Evolutionary conservation across 1,139 yeast genomes (phyloP), one percentile per base, ranked within the genome.

Genomic region (Blastobotrys serpentis): DNA sequence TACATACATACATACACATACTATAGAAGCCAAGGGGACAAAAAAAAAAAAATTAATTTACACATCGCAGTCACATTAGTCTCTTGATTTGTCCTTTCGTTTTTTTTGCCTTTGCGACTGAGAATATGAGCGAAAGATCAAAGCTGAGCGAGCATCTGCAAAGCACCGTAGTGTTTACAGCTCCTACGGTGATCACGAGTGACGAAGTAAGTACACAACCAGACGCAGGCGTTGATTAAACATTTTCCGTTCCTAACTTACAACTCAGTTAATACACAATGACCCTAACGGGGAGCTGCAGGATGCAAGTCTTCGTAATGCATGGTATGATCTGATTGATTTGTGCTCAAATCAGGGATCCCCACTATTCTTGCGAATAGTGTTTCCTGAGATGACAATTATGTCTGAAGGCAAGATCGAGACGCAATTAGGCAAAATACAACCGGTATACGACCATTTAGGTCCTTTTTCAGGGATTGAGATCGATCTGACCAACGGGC

Each of bases 401-500:
- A 32, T 39, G 6, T 45, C 44, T 10, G 46, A 44, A n/a, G 37
- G 36, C 18, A 42, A 43, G 42, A 38, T 41, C 2, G 26, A 37
- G 13, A 42, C 39, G 23, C 51, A 48, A 18, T 25, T 48, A 21
- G 34, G 33, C 16, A 44, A 43, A 38, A 39, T 49, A 19, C n/a
- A 25, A n/a, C 26, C 39, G 13, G 32, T 46, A n/a, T 46, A 34
- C 33, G 13, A 19, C 22, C 45, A 43, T 22, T 37, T 46, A 14
- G 18, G 30, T 26, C 40, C 45, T 25, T 50, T 52, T 40, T 39
- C 44, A 21, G 53, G 54, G 8, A 26, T 52, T 14, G 54, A 52
- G 37, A 36, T 52, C 13, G 54, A 52, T 36, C 40, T 52, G 25
- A 52, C 54, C 5, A 44, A 44, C 23, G 51, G 51, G 29, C 36